phyloP scores from a whole-genome alignment of 139 green algal species.

The Coelastrella sp. region DNA sequence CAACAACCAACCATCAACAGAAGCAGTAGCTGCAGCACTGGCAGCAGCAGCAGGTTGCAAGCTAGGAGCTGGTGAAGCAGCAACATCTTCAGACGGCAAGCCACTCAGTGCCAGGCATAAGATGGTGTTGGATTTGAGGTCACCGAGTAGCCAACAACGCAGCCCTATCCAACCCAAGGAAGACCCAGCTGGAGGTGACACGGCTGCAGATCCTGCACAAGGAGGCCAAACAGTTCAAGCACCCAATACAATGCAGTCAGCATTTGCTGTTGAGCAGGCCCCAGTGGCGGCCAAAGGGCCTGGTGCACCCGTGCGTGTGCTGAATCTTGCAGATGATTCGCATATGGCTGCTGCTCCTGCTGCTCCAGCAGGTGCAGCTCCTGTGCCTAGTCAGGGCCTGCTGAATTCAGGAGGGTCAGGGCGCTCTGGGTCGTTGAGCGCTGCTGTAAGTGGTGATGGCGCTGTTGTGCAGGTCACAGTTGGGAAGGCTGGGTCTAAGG shows the following conservation, averaged over 20 bases:
- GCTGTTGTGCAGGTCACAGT: not conserved
- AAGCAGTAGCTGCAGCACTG: not conserved
- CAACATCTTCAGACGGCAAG: not conserved
- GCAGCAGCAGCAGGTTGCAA: not conserved
- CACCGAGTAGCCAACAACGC: not conserved
- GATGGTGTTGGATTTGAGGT: not conserved
- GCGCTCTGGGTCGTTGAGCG: not conserved
- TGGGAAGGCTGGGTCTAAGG: not conserved
- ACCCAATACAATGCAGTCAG: not conserved
- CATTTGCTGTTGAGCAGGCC: not conserved
- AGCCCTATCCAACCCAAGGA: not conserved
- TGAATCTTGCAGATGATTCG: constrained; percentile 9
- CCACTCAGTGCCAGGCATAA: not conserved
- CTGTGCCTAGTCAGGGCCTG: not conserved
- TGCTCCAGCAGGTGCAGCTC: not conserved
- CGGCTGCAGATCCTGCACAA: not conserved
- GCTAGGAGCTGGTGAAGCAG: no score
- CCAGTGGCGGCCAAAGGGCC: not conserved
- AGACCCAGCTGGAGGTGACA: not conserved
- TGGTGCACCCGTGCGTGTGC: not conserved
- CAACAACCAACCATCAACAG: not conserved
- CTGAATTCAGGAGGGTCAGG: not conserved
- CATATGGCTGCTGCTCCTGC: not conserved
- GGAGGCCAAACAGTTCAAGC: not conserved
- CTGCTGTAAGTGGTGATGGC: not conserved